Evolutionary conservation across 768 basidiomycete species (phyloP).

Genomic region (Trametes villosa): DNA sequence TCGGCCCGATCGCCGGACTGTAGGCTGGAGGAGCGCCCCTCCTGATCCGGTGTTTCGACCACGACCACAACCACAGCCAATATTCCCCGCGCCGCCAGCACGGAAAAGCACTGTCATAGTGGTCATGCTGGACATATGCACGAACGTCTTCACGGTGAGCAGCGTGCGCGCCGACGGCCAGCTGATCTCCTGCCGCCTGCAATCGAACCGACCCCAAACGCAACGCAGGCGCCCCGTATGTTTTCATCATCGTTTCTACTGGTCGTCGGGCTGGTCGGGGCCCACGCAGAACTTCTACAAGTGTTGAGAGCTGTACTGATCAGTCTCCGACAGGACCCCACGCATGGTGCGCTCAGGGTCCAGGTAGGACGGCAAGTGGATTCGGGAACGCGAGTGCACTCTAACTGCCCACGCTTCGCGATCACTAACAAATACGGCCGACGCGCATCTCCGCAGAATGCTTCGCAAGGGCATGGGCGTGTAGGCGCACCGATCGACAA

Average conservation of each 20-base stretch:
- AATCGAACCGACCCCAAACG: too few relatives aligned
- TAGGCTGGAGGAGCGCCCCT: background rate
- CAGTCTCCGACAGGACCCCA: background rate
- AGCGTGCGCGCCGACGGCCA: background rate
- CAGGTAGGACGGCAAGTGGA: background rate
- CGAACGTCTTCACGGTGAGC: background rate
- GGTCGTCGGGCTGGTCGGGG: background rate
- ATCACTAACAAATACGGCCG: background rate
- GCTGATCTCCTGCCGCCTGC: constrained; percentile 10
- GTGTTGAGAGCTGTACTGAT: background rate
- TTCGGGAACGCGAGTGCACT: background rate
- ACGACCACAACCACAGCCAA: background rate
- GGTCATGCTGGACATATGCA: background rate
- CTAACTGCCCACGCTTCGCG: background rate
- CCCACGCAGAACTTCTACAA: background rate
- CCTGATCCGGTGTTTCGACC: background rate
- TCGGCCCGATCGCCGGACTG: constrained; percentile 9
- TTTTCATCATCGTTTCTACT: background rate
- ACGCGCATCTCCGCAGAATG: background rate
- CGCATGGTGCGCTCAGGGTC: background rate
- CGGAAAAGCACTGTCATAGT: background rate
- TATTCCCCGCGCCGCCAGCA: background rate
- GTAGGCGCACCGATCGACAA: background rate
- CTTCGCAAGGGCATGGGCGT: background rate
- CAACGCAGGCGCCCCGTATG: constrained; percentile 2